Percentiles rank a stretch among this genome's conserved stretches.
Conservation (phyloP, 1,139 yeast genomes). For the Ogataea hybrid region DNA sequence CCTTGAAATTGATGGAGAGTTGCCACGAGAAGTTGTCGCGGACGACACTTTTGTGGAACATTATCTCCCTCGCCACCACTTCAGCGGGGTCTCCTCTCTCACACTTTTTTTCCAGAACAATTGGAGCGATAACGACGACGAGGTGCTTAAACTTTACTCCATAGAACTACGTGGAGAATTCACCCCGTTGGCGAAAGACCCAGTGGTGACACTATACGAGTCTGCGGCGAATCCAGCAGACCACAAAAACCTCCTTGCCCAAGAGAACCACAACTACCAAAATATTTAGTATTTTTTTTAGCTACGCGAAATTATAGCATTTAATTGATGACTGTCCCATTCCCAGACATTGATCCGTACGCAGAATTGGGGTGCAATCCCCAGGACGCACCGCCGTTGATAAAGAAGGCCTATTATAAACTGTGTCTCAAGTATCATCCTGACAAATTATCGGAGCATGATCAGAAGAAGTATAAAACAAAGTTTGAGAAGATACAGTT, state of each 20-base stretch:
- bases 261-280: constrained; percentile 19
- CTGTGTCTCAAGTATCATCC: constrained; percentile 75
- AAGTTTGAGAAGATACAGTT: constrained; percentile 70
- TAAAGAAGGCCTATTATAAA: constrained; percentile 71
- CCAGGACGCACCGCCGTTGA: constrained; percentile 48
- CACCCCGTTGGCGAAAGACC: constrained; percentile 59
- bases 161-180: constrained; percentile 83
- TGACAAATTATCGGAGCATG: constrained; percentile 52
- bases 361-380: constrained; percentile 46
- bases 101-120: constrained; percentile 67
- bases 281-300: constrained; percentile 5
- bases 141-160: constrained; percentile 58
- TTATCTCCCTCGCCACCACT: constrained; percentile 69
- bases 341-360: constrained; percentile 67
- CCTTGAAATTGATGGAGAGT: constrained; percentile 30
- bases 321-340: constrained; percentile 37
- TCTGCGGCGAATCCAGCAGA: constrained; percentile 92
- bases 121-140: constrained; percentile 52
- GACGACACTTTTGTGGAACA: constrained; percentile 76
- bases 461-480: constrained; percentile 37
- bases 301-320: constrained; percentile 7
- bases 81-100: constrained; percentile 68
- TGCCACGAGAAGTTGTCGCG: constrained; percentile 38
- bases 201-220: constrained; percentile 77
- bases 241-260: constrained; percentile 49